Evolutionary conservation across 2,329 filamentous ascomycete genomes (phyloP), one percentile per base, ranked within the genome.

Genomic region (Ophiostoma sp.): DNA sequence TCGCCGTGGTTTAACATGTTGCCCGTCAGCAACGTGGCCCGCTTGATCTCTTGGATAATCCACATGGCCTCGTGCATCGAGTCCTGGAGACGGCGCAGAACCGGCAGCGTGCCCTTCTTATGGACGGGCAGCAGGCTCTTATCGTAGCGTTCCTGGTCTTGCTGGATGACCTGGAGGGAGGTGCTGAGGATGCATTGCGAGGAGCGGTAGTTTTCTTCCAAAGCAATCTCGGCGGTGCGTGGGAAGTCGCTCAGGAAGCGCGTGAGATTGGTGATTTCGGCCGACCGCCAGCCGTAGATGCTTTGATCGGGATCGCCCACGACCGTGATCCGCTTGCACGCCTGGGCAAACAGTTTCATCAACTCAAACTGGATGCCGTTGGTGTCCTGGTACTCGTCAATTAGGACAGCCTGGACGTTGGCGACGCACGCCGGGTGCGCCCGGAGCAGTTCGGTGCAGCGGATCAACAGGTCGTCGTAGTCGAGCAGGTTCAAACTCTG

Each of bases 381-480:
- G 8, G 95, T 98, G 82, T 99, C 95, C 82, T 99, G 95, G 76
- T 98, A 99, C 80, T 99, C 95, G 80, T 99, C 95, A 75, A 99
- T 97, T 63, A 99, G 86, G 7, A 98, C 94, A 0, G 93, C 90
- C 81, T 98, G 91, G 22, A 99, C 90, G 77, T 97, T 98, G 17
- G 91, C 91, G 2, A 98, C 95, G 78, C 95, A 98, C 17, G 88
- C 85, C 0, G 95, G 93, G 76, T 93, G 88, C 25, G 86, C 84
- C 74, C 87, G 87, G 25, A 99, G 86, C 12, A 99, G 86, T 74
- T 97, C 90, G 9, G 93, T 91, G 76, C 95, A 97, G 77, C 90
- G 89, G 17, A 97, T 86, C 5, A 99, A 87, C 28, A 99, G 86
- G 80, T 99, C 96, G 78, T 99, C 96, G 78, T 97, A 99, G 81